A percentile compares a stretch with the other conserved stretches of the same genome.
These are phyloP conservation scores for Pythium rhizo-oryzae DNA, from an alignment of 352 stramenopile species.

Conservation along the genomic window DNA sequence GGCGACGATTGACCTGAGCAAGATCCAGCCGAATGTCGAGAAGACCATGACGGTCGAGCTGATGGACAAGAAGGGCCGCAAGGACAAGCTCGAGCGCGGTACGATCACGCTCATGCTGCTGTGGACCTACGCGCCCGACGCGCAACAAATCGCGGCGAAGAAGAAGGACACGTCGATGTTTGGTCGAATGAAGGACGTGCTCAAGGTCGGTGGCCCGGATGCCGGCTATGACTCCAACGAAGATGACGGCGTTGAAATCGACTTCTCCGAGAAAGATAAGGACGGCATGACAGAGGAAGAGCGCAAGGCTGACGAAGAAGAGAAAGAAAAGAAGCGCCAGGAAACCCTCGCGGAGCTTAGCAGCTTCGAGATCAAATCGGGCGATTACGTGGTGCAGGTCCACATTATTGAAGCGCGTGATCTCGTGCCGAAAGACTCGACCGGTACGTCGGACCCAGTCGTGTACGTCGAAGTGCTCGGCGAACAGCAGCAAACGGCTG, in stretches of 20 bases:
- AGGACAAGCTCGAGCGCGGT: conserved; percentile 69
- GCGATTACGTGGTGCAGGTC: conserved; percentile 89
- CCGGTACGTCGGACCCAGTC: conserved; percentile 91
- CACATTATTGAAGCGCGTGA: conserved; percentile 91
- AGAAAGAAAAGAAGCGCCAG: conserved; percentile 71
- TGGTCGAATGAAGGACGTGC: conserved; percentile 33
- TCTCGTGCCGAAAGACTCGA: conserved; percentile 85
- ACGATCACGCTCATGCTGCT: conserved; percentile 54
- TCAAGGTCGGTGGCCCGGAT: conserved; percentile 63
- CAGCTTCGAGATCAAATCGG: conserved; percentile 84
- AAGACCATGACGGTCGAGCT: conserved; percentile 63
- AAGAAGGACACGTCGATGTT: conserved; percentile 76
- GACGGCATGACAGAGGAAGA: conserved; percentile 68
- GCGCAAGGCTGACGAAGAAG: conserved; percentile 69
- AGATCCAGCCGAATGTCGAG: conserved; percentile 56
- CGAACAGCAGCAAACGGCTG: conserved; percentile 81
- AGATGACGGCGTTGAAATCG: conserved; percentile 70
- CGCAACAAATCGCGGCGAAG: conserved; percentile 61
- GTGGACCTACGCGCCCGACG: conserved; percentile 58
- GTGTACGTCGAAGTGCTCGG: conserved; percentile 89
- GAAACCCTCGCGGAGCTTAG: conserved; percentile 78
- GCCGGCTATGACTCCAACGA: conserved; percentile 76
- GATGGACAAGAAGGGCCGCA: conserved; percentile 60
- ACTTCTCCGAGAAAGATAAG: conserved; percentile 46
- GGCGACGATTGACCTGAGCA: conserved; percentile 53